Conservation (phyloP, 1,284 basidiomycete species). For the Ceratobasidium sp. region DNA sequence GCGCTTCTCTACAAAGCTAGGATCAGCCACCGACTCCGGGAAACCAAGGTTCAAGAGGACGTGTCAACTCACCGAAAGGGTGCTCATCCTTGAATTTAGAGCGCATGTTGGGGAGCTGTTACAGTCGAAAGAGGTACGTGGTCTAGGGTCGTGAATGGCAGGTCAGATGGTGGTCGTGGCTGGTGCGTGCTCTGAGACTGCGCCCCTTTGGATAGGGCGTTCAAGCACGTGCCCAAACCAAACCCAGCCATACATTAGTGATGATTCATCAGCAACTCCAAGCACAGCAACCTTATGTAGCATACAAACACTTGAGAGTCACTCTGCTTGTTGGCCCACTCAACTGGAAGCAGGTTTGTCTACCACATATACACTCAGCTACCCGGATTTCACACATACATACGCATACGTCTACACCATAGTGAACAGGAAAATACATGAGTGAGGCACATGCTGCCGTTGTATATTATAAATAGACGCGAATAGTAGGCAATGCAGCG, state of each 20-base stretch:
- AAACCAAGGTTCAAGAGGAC: slow-evolving; percentile 47
- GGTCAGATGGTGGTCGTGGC: slow-evolving; percentile 34
- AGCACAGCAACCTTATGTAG: too few species aligned
- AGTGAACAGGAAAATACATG: too few species aligned
- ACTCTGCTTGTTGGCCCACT: too few species aligned
- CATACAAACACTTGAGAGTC: too few species aligned
- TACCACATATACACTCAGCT: too few species aligned
- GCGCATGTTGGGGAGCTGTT: slow-evolving; percentile 73
- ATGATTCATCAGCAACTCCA: neutral
- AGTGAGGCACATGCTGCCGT: too few species aligned
- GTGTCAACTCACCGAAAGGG: slow-evolving; percentile 84
- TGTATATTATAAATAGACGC: too few species aligned
- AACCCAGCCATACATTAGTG: slow-evolving; percentile 18
- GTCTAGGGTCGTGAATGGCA: neutral
- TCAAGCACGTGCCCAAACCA: slow-evolving; percentile 33
- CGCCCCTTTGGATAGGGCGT: slow-evolving; percentile 40
- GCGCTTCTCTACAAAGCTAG: slow-evolving; percentile 83
- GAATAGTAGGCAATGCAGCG: too few species aligned
- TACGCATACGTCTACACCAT: too few species aligned
- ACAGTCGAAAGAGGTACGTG: neutral
- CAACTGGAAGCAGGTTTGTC: too few species aligned
- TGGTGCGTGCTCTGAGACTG: neutral
- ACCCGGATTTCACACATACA: too few species aligned
- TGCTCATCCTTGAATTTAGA: slow-evolving; percentile 99
- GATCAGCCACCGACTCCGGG: slow-evolving; percentile 47